Percentiles rank a stretch among this genome's conserved stretches.
phyloP scores from a whole-genome alignment of 805 yeast species.

The Ogataea wickerhamii region DNA sequence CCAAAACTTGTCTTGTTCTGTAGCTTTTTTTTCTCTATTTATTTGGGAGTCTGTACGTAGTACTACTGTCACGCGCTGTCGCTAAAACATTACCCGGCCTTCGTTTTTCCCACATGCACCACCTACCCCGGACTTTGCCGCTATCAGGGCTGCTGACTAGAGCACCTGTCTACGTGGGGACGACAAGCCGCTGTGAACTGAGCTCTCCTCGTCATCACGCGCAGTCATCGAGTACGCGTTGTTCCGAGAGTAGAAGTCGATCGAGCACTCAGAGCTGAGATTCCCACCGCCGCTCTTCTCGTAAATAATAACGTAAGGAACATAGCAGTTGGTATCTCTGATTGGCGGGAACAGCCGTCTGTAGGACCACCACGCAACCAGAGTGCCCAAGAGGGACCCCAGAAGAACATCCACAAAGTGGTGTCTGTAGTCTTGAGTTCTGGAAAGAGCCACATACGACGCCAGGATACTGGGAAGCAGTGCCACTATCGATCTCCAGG shows the following conservation, averaged over 20 bases:
- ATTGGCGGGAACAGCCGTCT: constrained; percentile 48
- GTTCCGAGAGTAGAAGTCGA: constrained; percentile 7
- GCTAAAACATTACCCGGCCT: no score
- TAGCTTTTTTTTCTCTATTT: no score
- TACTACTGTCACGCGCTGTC: no score
- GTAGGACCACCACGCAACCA: constrained; percentile 57
- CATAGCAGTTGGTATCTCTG: constrained; percentile 32
- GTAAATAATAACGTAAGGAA: constrained; percentile 33
- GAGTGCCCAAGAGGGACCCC: constrained; percentile 66
- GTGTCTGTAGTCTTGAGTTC: constrained; percentile 92
- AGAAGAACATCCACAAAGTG: constrained; percentile 80
- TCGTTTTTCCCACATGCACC: no score
- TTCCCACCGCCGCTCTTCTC: constrained; percentile 7
- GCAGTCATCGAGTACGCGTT: constrained; percentile 14
- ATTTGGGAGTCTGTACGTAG: no score
- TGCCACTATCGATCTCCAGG: constrained; percentile 58
- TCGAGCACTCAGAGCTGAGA: constrained; percentile 1
- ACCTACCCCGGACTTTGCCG: no score
- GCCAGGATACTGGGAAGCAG: constrained; percentile 66
- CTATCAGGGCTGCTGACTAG: not conserved
- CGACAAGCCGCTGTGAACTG: not conserved
- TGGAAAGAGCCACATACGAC: constrained; percentile 68
- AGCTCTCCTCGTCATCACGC: constrained; percentile 8
- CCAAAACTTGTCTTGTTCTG: not conserved
- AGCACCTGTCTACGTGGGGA: not conserved